A percentile compares a stretch with the other conserved stretches of the same genome.
Conservation (phyloP, 2,329 filamentous ascomycete species). For the Nigrospora oryzae region DNA sequence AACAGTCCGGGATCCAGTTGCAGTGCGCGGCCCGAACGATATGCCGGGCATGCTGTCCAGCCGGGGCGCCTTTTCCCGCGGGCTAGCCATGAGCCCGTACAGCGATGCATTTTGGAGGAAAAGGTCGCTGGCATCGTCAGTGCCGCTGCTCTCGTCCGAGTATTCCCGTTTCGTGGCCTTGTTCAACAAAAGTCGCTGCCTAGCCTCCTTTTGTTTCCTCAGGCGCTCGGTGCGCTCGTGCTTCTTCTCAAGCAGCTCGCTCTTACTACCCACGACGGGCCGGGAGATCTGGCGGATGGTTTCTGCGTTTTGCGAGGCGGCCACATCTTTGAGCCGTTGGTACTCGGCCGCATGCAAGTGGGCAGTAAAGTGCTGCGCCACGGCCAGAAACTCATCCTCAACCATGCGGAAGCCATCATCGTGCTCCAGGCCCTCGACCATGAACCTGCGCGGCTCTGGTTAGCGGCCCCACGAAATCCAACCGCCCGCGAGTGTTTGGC, state of each 20-base stretch:
- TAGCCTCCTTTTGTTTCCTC: constrained; percentile 24
- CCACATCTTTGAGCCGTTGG: constrained; percentile 47
- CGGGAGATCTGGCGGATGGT: constrained; percentile 41
- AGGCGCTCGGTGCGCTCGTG: constrained; percentile 24
- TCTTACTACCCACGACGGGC: constrained; percentile 36
- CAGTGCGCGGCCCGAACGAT: constrained; percentile 12
- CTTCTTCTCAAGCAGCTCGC: constrained; percentile 23
- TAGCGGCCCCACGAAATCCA: constrained; percentile 1
- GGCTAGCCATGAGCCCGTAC: constrained; percentile 34
- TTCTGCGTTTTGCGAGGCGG: constrained; percentile 44
- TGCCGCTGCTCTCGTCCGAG: constrained; percentile 3
- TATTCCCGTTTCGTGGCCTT: constrained; percentile 17
- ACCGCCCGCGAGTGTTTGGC: constrained; percentile 1
- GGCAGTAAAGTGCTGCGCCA: constrained; percentile 61
- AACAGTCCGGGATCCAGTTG: constrained; percentile 11
- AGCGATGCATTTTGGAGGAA: constrained; percentile 23
- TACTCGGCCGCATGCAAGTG: constrained; percentile 76
- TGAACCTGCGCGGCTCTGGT: constrained; percentile 35
- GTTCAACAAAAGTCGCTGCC: constrained; percentile 10
- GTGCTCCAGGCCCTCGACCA: constrained; percentile 54
- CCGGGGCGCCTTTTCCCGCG: constrained; percentile 17
- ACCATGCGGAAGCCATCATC: constrained; percentile 78
- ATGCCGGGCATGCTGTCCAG: constrained; percentile 11
- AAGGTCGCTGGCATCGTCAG: constrained; percentile 12
- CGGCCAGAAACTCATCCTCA: constrained; percentile 66